Percentiles rank a stretch among this genome's conserved stretches.
phyloP scores from a whole-genome alignment of 306 rosid species.

The Ormosia semicastrata region DNA sequence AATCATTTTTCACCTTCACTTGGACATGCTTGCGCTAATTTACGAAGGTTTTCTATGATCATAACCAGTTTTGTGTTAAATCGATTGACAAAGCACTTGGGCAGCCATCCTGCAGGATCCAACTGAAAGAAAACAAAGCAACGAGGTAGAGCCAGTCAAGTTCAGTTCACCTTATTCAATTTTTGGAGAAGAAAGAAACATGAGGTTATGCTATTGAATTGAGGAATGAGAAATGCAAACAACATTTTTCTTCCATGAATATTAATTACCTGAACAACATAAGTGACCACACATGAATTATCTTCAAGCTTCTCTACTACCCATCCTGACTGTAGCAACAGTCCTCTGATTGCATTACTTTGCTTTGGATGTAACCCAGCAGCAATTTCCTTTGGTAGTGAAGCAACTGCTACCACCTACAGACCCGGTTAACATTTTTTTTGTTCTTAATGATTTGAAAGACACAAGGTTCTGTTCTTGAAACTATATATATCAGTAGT shows the following conservation, averaged over 20 bases:
- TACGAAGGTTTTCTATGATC: slow-evolving; percentile 79
- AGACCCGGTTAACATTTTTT: neutral
- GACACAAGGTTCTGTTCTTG: neutral
- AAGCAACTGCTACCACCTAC: slow-evolving; percentile 92
- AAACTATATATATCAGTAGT: neutral
- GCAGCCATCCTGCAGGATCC: slow-evolving; percentile 93
- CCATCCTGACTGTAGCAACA: slow-evolving; percentile 85
- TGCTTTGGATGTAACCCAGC: slow-evolving; percentile 83
- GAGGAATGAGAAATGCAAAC: neutral
- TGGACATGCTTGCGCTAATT: slow-evolving; percentile 69
- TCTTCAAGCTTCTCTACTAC: slow-evolving; percentile 81
- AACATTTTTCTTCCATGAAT: neutral
- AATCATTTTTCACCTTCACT: slow-evolving; percentile 37
- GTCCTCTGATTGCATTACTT: slow-evolving; percentile 81
- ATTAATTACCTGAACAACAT: slow-evolving; percentile 75
- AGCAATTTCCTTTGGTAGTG: slow-evolving; percentile 88
- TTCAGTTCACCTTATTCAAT: neutral
- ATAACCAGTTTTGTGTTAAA: slow-evolving; percentile 76
- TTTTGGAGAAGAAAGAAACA: neutral
- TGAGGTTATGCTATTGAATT: neutral
- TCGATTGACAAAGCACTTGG: slow-evolving; percentile 85
- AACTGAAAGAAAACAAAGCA: slow-evolving; percentile 41
- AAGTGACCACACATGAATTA: slow-evolving; percentile 75
- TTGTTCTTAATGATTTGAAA: neutral
- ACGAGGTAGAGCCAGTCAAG: neutral